Evolutionary conservation across 768 basidiomycete species (phyloP).

Genomic region (Galerina sulciceps): DNA sequence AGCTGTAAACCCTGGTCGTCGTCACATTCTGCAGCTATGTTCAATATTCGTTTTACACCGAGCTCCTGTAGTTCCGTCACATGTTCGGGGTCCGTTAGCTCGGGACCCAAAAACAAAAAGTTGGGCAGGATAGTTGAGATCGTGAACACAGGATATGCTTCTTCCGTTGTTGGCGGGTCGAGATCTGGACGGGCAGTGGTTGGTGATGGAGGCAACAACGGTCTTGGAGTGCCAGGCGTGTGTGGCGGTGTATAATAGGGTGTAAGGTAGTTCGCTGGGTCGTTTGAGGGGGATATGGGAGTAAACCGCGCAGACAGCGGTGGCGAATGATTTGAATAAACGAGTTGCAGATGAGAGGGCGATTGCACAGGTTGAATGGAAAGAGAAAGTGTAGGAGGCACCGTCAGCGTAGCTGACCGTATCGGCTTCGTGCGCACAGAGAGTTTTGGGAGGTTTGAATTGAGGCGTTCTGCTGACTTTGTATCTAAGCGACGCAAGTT

Average conservation of each 20-base stretch:
- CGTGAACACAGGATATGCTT: constrained; percentile 68
- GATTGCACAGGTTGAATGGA: constrained; percentile 45
- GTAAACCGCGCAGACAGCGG: constrained; percentile 51
- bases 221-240: constrained; percentile 53
- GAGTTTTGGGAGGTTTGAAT: constrained; percentile 55
- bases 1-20: constrained; percentile 76
- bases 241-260: constrained; percentile 59
- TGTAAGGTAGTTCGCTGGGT: constrained; percentile 45
- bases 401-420: constrained; percentile 61
- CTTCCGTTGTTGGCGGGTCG: constrained; percentile 62
- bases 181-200: constrained; percentile 67
- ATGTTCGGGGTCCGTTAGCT: constrained; percentile 75
- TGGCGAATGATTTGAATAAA: constrained; percentile 61
- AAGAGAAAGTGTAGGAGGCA: constrained; percentile 49
- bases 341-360: constrained; percentile 64
- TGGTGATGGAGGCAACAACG: constrained; percentile 55
- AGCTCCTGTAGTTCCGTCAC: constrained; percentile 72
- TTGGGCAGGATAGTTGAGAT: constrained; percentile 91
- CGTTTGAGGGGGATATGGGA: constrained; percentile 38
- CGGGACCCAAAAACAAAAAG: constrained; percentile 92
- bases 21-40: constrained; percentile 91
- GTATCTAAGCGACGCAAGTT: constrained; percentile 68
- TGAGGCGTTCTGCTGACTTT: constrained; percentile 54
- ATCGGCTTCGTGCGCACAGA: constrained; percentile 62
- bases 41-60: constrained; percentile 87